Evolutionary conservation across 106 monocot genomes (phyloP).

Genomic region (Gastrodia elata): DNA sequence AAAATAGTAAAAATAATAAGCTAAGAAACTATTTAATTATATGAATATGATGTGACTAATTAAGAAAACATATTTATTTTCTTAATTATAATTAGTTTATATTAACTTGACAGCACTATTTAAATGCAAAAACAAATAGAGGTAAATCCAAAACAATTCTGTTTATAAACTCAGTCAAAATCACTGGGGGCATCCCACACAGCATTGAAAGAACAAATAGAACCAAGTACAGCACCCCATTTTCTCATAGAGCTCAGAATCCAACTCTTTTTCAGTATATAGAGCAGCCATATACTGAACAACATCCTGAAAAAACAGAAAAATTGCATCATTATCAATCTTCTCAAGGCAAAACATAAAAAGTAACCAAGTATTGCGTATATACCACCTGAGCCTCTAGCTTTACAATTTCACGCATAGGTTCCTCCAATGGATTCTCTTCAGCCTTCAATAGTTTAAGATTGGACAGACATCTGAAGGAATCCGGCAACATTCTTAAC

Average conservation of each 20-base stretch:
- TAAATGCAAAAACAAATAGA: too few species aligned
- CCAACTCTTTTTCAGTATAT: constrained; percentile 31
- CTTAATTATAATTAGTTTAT: too few species aligned
- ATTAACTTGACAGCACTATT: too few species aligned
- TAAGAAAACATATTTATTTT: too few species aligned
- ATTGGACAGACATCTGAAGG: constrained; percentile 61
- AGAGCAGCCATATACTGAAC: constrained; percentile 83
- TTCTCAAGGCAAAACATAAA: background rate
- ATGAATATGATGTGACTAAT: too few species aligned
- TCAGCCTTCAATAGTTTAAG: constrained; percentile 62
- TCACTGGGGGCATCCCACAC: too few species aligned
- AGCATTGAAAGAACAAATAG: constrained; percentile 41
- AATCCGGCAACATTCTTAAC: constrained; percentile 60
- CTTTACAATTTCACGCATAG: constrained; percentile 62
- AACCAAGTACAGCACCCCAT: constrained; percentile 54
- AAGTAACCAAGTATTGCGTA: background rate
- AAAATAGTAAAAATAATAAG: too few species aligned
- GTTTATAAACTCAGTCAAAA: too few species aligned
- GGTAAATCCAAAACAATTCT: too few species aligned
- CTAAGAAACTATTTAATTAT: too few species aligned
- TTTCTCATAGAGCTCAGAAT: background rate
- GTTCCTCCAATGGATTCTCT: constrained; percentile 78
- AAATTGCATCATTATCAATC: background rate
- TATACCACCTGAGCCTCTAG: constrained; percentile 71
- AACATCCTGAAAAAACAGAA: constrained; percentile 41